Conservation (phyloP, 768 basidiomycete species). For the Russula dissimulans region DNA sequence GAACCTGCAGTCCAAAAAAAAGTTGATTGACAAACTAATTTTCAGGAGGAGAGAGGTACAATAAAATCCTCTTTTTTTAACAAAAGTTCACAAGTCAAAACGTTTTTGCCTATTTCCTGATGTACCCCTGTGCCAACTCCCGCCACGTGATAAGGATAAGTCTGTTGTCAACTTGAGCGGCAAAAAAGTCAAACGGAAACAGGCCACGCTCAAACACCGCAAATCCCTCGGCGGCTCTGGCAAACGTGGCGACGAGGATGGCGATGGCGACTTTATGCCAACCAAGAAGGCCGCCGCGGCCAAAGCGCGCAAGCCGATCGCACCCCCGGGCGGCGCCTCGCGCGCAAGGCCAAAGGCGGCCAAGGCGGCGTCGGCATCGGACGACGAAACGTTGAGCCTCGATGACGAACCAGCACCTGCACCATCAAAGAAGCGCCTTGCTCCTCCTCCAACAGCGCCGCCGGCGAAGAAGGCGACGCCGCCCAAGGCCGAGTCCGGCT, state of each 20-base stretch:
- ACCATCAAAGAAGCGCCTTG: constrained; percentile 21
- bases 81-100: too few relatives aligned
- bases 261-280: constrained; percentile 50
- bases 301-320: constrained; percentile 27
- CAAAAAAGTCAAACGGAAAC: constrained; percentile 50
- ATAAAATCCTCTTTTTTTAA: too few relatives aligned
- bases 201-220: constrained; percentile 43
- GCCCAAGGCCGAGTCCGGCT: constrained; percentile 26
- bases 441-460: constrained; percentile 16
- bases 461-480: constrained; percentile 21
- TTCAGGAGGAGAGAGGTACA: too few relatives aligned
- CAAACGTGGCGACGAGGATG: constrained; percentile 34
- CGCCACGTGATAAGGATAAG: constrained; percentile 26
- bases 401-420: constrained; percentile 7
- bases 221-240: constrained; percentile 38
- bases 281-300: constrained; percentile 33
- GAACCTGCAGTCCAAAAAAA: too few relatives aligned
- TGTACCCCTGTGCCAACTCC: too few relatives aligned
- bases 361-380: constrained; percentile 14
- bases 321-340: constrained; percentile 24
- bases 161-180: constrained; percentile 37
- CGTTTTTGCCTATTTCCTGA: too few relatives aligned
- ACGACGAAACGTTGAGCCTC: constrained; percentile 17
- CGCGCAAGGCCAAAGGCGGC: constrained; percentile 33
- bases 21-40: too few relatives aligned